Conservation (phyloP, 2,329 filamentous ascomycete species). For the Zarea fungicola region DNA sequence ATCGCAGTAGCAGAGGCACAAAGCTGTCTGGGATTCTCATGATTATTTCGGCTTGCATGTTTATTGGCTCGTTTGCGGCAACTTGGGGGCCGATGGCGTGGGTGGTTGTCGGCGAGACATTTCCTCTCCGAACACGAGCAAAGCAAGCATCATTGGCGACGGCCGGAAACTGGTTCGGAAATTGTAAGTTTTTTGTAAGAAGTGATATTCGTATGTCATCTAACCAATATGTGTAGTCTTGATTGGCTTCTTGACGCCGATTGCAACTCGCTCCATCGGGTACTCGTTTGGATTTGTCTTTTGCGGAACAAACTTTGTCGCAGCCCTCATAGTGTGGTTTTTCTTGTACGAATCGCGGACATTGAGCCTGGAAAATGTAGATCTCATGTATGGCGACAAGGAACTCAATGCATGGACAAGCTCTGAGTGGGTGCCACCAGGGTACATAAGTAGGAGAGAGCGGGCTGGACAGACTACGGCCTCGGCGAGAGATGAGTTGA, state of each 20-base stretch:
- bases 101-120: constrained; percentile 63
- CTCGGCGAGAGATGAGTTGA: background rate
- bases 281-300: constrained; percentile 64
- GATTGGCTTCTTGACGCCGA: constrained; percentile 62
- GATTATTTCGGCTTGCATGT: constrained; percentile 69
- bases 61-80: constrained; percentile 65
- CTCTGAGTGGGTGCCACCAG: constrained; percentile 44
- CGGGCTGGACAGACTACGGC: constrained; percentile 24
- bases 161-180: constrained; percentile 53
- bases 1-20: constrained; percentile 38
- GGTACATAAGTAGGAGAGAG: constrained; percentile 36
- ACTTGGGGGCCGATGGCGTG: constrained; percentile 69
- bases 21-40: constrained; percentile 55
- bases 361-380: constrained; percentile 65
- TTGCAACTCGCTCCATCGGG: constrained; percentile 56
- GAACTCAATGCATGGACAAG: constrained; percentile 58
- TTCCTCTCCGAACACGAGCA: constrained; percentile 51
- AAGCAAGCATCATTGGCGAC: constrained; percentile 52
- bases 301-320: constrained; percentile 54
- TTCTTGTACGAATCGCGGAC: constrained; percentile 63
- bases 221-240: constrained; percentile 40
- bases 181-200: constrained; percentile 35
- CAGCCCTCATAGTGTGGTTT: constrained; percentile 59
- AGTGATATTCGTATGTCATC: background rate
- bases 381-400: constrained; percentile 61